Evolutionary conservation across 2,329 filamentous ascomycete species (phyloP).

Genomic region (Trichoderma sp.): DNA sequence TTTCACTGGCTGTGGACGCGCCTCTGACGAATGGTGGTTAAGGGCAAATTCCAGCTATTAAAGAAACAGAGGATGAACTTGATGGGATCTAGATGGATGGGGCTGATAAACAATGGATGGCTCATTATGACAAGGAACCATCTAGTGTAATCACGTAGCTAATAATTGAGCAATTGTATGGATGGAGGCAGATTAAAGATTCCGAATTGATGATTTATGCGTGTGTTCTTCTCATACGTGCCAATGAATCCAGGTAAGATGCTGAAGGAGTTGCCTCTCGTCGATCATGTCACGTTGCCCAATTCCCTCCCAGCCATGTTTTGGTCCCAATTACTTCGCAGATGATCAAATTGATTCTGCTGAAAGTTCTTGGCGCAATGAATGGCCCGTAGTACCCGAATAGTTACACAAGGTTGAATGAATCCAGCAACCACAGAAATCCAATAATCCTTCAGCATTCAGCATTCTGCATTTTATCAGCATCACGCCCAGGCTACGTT

Average conservation of each 20-base stretch:
- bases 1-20: neutral
- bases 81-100: too few species aligned
- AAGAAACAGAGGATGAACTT: constrained; percentile 29
- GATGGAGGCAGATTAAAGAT: too few species aligned
- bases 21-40: neutral
- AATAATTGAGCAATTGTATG: too few species aligned
- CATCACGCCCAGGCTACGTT: neutral
- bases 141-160: too few species aligned
- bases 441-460: neutral
- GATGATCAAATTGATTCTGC: neutral
- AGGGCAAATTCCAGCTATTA: neutral
- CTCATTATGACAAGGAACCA: too few species aligned
- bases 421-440: neutral
- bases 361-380: neutral
- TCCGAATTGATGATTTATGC: too few species aligned
- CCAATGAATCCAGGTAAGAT: neutral
- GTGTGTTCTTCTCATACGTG: too few species aligned
- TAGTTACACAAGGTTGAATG: neutral
- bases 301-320: neutral
- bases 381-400: neutral
- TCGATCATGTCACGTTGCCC: neutral
- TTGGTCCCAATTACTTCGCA: neutral
- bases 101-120: too few species aligned
- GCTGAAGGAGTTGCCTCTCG: neutral
- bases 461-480: neutral